Evolutionary conservation across 441 rosid species (phyloP).

Genomic region (Syzygium syzygioides): DNA sequence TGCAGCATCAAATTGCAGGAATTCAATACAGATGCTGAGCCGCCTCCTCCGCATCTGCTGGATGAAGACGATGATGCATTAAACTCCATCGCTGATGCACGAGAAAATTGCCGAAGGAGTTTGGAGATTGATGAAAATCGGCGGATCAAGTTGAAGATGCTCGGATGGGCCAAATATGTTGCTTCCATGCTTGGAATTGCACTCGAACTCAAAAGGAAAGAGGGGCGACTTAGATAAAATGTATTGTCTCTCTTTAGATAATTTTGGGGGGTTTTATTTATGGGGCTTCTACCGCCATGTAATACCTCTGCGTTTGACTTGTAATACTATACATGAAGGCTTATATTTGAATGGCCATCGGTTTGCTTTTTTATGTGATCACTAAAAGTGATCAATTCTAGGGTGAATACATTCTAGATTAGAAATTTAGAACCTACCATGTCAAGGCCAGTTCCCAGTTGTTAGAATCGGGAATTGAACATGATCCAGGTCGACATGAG

Average conservation of each 20-base stretch:
- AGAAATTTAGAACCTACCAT: not conserved
- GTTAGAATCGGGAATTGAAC: not conserved
- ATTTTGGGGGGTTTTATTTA: not conserved
- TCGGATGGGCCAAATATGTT: slow-evolving; percentile 1
- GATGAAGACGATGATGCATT: not conserved
- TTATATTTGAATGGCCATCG: not conserved
- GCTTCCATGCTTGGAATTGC: not conserved
- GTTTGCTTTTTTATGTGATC: not conserved
- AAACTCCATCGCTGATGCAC: not conserved
- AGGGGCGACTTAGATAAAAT: not conserved
- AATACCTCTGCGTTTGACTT: not conserved
- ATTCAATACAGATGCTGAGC: not conserved
- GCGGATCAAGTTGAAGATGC: slow-evolving; percentile 2
- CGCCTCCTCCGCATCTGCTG: slow-evolving; percentile 22
- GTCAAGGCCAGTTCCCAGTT: not conserved
- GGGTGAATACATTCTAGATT: not conserved
- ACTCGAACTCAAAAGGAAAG: not conserved
- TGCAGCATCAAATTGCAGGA: slow-evolving; percentile 27
- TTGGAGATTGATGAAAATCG: not conserved
- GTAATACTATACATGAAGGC: not conserved
- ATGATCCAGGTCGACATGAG: not conserved
- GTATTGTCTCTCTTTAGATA: not conserved
- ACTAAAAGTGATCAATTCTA: not conserved
- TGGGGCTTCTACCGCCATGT: not conserved
- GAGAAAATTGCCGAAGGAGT: not conserved